Conservation (phyloP, 1,139 yeast genomes). For the Geotrichum bryndzae region DNA sequence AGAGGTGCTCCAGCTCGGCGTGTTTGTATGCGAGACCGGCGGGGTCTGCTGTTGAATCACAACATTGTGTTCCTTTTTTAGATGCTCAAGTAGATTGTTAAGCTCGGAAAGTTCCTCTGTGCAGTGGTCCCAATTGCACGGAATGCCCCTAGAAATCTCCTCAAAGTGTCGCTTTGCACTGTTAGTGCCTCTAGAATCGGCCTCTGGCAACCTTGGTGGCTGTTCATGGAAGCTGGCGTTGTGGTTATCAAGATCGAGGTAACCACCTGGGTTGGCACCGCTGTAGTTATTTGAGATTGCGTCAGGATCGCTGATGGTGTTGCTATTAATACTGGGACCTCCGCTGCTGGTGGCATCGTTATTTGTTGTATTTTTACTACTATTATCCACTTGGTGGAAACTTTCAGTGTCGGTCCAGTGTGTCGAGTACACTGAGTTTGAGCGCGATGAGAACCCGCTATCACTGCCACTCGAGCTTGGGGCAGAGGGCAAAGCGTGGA, state of each 20-base stretch:
- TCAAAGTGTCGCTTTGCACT: background rate
- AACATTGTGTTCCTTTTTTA: conserved; percentile 32
- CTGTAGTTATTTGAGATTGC: background rate
- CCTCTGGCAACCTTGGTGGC: background rate
- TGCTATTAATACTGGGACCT: background rate
- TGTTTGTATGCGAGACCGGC: background rate
- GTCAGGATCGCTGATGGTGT: background rate
- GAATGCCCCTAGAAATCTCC: background rate
- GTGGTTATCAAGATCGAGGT: background rate
- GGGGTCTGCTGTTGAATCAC: conserved; percentile 1
- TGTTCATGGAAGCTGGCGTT: background rate
- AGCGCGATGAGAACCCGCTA: background rate
- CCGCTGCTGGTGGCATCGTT: background rate
- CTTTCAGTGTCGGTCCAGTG: background rate
- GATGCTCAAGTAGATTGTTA: conserved; percentile 35
- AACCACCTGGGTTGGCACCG: background rate
- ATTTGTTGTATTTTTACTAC: background rate
- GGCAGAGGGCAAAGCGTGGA: background rate
- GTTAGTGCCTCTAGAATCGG: background rate
- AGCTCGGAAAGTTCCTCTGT: conserved; percentile 29
- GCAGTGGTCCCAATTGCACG: conserved; percentile 40
- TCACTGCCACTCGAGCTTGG: background rate
- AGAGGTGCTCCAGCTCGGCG: background rate
- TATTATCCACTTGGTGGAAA: background rate
- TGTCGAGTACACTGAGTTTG: background rate